Evolutionary conservation across 805 yeast species (phyloP).

Genomic region (Gaillardinia entomophila): DNA sequence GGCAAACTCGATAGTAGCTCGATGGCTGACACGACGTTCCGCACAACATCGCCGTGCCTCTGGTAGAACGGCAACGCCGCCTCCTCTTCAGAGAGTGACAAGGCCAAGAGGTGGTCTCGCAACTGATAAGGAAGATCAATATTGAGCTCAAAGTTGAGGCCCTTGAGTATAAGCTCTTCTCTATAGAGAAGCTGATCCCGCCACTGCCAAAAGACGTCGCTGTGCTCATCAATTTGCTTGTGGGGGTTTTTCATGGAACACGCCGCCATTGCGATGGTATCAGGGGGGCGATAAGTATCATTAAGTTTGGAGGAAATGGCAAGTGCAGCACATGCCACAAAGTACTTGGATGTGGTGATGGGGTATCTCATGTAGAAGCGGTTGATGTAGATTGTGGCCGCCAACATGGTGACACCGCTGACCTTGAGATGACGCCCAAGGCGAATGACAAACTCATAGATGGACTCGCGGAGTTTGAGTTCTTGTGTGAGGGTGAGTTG

Average conservation of each 20-base stretch:
- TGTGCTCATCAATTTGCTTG: constrained; percentile 32
- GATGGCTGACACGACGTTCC: constrained; percentile 27
- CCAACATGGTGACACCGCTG: constrained; percentile 37
- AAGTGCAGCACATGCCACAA: constrained; percentile 38
- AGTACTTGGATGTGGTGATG: constrained; percentile 38
- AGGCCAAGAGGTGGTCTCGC: constrained; percentile 16
- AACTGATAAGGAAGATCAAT: constrained; percentile 34
- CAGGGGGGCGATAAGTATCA: constrained; percentile 39
- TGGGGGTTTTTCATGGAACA: constrained; percentile 29
- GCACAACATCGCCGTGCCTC: constrained; percentile 14
- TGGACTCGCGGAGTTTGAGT: constrained; percentile 28
- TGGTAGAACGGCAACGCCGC: constrained; percentile 5
- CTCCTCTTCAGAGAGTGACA: constrained; percentile 1
- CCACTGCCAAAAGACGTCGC: constrained; percentile 39
- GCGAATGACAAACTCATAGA: constrained; percentile 32
- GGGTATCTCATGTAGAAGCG: constrained; percentile 38
- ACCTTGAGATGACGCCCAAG: constrained; percentile 32
- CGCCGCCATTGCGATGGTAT: constrained; percentile 35
- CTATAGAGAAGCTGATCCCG: constrained; percentile 38
- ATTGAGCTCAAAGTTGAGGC: constrained; percentile 34
- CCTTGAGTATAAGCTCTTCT: constrained; percentile 35
- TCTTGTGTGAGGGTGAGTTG: constrained; percentile 33
- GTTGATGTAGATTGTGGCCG: constrained; percentile 34
- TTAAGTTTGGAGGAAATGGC: constrained; percentile 38
- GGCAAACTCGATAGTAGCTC: constrained; percentile 37